Percentiles rank a stretch among this genome's conserved stretches.
phyloP scores from a whole-genome alignment of 108 stramenopile genomes.

The Discostella pseudostelligera region DNA sequence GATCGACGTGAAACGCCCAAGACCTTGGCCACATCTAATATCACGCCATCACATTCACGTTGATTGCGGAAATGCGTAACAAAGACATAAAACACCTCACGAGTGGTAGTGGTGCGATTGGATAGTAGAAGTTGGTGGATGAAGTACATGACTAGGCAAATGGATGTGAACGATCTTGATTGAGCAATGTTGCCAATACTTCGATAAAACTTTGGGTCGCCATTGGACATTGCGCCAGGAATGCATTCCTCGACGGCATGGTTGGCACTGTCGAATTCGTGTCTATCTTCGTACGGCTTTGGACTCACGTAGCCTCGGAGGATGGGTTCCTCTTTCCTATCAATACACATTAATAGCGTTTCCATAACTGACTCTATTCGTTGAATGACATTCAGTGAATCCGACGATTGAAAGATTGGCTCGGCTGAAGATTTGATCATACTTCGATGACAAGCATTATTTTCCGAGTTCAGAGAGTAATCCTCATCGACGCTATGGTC shows the following conservation, averaged over 20 bases:
- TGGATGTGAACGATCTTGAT: constrained; percentile 57
- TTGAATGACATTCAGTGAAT: constrained; percentile 9
- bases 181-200: constrained; percentile 46
- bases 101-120: constrained; percentile 69
- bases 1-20: constrained; percentile 58
- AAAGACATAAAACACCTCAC: constrained; percentile 85
- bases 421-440: background rate
- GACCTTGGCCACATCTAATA: constrained; percentile 56
- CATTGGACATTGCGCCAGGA: background rate
- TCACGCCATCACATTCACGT: constrained; percentile 65
- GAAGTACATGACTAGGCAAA: constrained; percentile 62
- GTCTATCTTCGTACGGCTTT: background rate
- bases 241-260: background rate
- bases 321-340: constrained; percentile 5
- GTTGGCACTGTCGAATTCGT: background rate
- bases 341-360: background rate
- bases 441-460: background rate
- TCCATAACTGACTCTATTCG: constrained; percentile 16
- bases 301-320: constrained; percentile 2
- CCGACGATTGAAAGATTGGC: constrained; percentile 1
- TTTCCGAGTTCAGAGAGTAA: background rate
- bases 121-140: constrained; percentile 60
- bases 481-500: background rate
- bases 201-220: constrained; percentile 17
- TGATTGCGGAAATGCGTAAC: constrained; percentile 84